phyloP scores from a whole-genome alignment of 2,329 filamentous ascomycete species.

The Neonectria hederae region DNA sequence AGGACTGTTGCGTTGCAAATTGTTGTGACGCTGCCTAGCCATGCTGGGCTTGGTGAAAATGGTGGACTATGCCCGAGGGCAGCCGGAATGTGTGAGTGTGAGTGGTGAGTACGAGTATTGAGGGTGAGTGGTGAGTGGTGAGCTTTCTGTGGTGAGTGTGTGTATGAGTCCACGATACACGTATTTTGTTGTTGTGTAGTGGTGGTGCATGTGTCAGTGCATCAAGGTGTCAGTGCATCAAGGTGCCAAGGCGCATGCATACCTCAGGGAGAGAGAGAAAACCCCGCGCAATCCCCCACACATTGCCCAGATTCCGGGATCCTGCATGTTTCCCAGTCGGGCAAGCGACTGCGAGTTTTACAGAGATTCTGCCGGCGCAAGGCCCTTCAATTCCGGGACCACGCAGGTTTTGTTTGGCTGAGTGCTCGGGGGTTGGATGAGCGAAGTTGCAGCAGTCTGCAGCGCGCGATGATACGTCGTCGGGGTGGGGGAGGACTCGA shows the following conservation, averaged over 20 bases:
- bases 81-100: background rate
- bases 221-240: background rate
- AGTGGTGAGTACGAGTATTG: background rate
- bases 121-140: background rate
- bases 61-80: conserved; percentile 11
- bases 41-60: background rate
- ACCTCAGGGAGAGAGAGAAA: background rate
- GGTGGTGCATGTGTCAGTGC: background rate
- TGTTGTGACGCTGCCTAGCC: background rate
- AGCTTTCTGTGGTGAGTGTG: background rate
- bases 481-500: conserved; percentile 5
- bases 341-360: background rate
- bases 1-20: background rate
- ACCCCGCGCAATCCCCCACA: background rate
- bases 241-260: background rate
- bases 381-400: background rate
- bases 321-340: background rate
- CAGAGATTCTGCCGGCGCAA: background rate
- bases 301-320: background rate
- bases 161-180: background rate
- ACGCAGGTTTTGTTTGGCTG: background rate
- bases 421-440: conserved; percentile 9
- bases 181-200: background rate
- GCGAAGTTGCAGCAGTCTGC: background rate
- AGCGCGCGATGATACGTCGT: conserved; percentile 15